Evolutionary conservation across 495 filamentous ascomycete species (phyloP).

Genomic region (Monascus purpureus): DNA sequence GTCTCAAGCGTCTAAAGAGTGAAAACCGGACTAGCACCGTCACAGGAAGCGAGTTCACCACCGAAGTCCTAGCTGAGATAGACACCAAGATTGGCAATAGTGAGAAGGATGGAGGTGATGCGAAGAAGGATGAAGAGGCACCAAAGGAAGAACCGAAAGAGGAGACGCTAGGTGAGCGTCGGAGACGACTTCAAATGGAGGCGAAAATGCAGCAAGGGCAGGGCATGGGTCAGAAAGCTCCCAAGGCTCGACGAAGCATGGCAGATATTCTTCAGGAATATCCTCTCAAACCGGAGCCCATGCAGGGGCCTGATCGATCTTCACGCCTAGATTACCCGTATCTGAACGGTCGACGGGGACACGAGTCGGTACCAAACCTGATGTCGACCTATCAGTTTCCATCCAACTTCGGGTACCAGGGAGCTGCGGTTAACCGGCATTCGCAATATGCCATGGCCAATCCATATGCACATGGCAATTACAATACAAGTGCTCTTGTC

Average conservation of each 20-base stretch:
- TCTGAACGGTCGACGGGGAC: slow-evolving; percentile 3
- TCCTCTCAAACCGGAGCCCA: slow-evolving; percentile 24
- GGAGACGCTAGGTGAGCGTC: slow-evolving; percentile 81
- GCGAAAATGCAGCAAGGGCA: slow-evolving; percentile 30
- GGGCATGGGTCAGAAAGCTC: slow-evolving; percentile 16
- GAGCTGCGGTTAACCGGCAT: slow-evolving; percentile 9
- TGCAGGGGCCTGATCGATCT: slow-evolving; percentile 16
- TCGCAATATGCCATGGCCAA: slow-evolving; percentile 5
- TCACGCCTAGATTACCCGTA: slow-evolving; percentile 1
- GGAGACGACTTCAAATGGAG: slow-evolving; percentile 65
- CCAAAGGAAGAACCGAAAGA: slow-evolving; percentile 34
- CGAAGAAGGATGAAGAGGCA: slow-evolving; percentile 1
- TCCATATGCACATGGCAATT: slow-evolving; percentile 11
- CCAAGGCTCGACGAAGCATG: slow-evolving; percentile 44
- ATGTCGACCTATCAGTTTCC: slow-evolving; percentile 22
- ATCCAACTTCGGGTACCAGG: slow-evolving; percentile 8
- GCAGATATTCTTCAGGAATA: slow-evolving; percentile 52
- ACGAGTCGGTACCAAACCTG: slow-evolving; percentile 10
- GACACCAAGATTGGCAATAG: slow-evolving; percentile 31
- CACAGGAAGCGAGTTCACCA: slow-evolving; percentile 63
- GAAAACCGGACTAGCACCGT: slow-evolving; percentile 37
- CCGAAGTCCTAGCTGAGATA: slow-evolving; percentile 62
- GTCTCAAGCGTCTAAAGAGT: slow-evolving; percentile 53
- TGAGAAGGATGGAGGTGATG: slow-evolving; percentile 5
- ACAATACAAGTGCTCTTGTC: background rate